Conservation (phyloP, 768 basidiomycete species). For the Tremella yokohamensis region DNA sequence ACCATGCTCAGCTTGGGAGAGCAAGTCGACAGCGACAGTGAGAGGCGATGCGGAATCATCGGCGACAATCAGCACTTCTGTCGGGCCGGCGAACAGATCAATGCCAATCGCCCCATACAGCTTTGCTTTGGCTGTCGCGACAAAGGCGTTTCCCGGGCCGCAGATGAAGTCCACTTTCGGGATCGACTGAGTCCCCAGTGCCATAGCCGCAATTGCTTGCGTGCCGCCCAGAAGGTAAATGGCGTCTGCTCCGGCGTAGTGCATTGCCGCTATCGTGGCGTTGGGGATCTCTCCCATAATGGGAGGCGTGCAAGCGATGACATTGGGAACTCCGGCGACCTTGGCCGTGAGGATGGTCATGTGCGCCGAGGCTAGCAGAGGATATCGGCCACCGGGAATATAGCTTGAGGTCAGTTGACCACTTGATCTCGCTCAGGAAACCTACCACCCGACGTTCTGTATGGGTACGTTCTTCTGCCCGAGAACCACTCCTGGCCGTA, state of each 20-base stretch:
- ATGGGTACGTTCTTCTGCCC: slow-evolving; percentile 16
- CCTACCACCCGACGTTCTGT: slow-evolving; percentile 21
- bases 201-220: slow-evolving; percentile 27
- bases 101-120: slow-evolving; percentile 24
- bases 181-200: slow-evolving; percentile 22
- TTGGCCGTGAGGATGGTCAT: slow-evolving; percentile 25
- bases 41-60: slow-evolving; percentile 22
- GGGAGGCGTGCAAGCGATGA: slow-evolving; percentile 25
- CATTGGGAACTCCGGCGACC: slow-evolving; percentile 16
- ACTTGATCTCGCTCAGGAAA: neutral
- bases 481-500: slow-evolving; percentile 17
- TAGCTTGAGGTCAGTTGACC: slow-evolving; percentile 5
- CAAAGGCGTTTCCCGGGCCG: slow-evolving; percentile 27
- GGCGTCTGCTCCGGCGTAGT: slow-evolving; percentile 23
- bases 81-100: slow-evolving; percentile 24
- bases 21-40: slow-evolving; percentile 22
- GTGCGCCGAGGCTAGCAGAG: slow-evolving; percentile 22
- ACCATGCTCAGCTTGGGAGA: slow-evolving; percentile 25
- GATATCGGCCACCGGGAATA: slow-evolving; percentile 26
- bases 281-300: slow-evolving; percentile 21
- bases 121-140: slow-evolving; percentile 21
- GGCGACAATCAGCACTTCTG: slow-evolving; percentile 25
- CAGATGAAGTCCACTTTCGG: slow-evolving; percentile 22
- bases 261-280: slow-evolving; percentile 22
- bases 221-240: slow-evolving; percentile 23